Evolutionary conservation across 2,329 filamentous ascomycete genomes (phyloP), one percentile per base, ranked within the genome.

Genomic region (Sporothrix euskadiensis): DNA sequence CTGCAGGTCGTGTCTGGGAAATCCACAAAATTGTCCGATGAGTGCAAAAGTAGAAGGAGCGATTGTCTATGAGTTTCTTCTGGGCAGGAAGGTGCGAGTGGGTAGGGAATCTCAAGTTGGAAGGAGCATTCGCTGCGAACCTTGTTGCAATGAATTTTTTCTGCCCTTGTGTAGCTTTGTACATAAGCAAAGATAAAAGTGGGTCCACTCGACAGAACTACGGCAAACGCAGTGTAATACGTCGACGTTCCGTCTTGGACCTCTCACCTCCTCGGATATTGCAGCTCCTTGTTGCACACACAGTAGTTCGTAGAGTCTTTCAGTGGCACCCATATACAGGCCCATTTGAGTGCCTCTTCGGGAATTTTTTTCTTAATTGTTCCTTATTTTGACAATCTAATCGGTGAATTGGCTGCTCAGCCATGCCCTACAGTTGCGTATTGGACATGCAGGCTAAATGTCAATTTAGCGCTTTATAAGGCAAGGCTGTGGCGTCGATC

Each of bases 71-170:
- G 32, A 56, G 47, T 26, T 44, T 54, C 32, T 19, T 32, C 26
- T 41, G 32, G 1, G 22, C 47, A 41, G 70, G 70, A 71, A 71
- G 70, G 47, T 30, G 47, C 70, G 70, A 65, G 26, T 26, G 44
- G 39, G 10, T 19, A 56, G 4, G 30, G 35, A 39, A 44, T 30
- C 44, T 41, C 19, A 65, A 56, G 30, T 8, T 30, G 44, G 69
- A 63, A 71, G 56, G 56, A 71, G 69, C 69, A 63, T 39, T 44
- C 57, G 41, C 39, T 39, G 47, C 22, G 41, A 57, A 47, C 22
- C 69, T 69, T 8, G 9, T n/a, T 52, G 47, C 30, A 69, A 71
- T 49, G 69, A 61, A 71, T 35, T 71, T 71, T 71, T 71, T 61
- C n/a, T 32, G 7, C 12, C 41, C 8, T 54, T 71, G 41, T 63